Evolutionary conservation across 1,284 basidiomycete species (phyloP).

Genomic region (Garcileccinum viscosum): DNA sequence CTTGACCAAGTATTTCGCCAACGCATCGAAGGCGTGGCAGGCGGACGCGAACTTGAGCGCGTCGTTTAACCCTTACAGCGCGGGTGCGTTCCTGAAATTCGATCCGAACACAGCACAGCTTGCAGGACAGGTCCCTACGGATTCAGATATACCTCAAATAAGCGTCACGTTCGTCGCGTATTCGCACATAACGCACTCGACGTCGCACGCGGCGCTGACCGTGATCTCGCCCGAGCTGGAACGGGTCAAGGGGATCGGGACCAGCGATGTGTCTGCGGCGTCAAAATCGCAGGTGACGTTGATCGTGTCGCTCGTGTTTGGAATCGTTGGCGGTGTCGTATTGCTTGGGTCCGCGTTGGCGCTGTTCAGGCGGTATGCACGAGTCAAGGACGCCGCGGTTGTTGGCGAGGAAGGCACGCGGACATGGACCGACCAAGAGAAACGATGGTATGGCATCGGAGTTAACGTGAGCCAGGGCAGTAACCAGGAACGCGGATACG

Average conservation of each 20-base stretch:
- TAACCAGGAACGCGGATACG: constrained; percentile 32
- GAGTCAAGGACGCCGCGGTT: constrained; percentile 63
- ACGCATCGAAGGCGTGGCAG: constrained; percentile 37
- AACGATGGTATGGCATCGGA: constrained; percentile 70
- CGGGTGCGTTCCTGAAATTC: constrained; percentile 55
- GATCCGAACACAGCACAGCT: constrained; percentile 52
- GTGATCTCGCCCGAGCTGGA: constrained; percentile 54
- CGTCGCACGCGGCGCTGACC: constrained; percentile 67
- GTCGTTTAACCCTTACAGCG: constrained; percentile 55
- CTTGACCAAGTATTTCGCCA: constrained; percentile 60
- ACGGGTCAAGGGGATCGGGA: constrained; percentile 31
- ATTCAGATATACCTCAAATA: constrained; percentile 45
- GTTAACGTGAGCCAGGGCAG: constrained; percentile 39
- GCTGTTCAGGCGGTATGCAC: constrained; percentile 56
- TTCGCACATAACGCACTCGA: constrained; percentile 69
- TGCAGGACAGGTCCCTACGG: constrained; percentile 58
- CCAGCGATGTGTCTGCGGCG: constrained; percentile 41
- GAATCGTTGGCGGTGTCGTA: constrained; percentile 64
- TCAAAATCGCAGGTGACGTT: constrained; percentile 58
- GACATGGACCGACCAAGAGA: constrained; percentile 66
- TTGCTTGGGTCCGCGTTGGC: constrained; percentile 62
- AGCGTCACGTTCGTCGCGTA: constrained; percentile 68
- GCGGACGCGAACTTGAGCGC: constrained; percentile 57
- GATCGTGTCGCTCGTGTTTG: constrained; percentile 67
- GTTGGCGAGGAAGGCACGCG: constrained; percentile 59